Evolutionary conservation across 2,329 filamentous ascomycete species (phyloP).

Genomic region (Corynespora cassiicola): DNA sequence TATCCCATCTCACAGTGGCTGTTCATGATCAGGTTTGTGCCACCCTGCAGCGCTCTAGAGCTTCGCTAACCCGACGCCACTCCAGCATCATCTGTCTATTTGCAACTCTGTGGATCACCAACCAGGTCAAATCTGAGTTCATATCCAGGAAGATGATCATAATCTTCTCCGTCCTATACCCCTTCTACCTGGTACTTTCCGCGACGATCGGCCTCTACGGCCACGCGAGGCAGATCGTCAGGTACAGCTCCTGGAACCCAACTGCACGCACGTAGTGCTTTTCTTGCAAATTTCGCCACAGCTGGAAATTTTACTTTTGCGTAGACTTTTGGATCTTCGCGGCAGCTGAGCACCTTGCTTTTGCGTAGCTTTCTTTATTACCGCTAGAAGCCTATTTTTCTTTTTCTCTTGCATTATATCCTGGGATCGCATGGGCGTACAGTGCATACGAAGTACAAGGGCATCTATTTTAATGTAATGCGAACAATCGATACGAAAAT

Average conservation of each 20-base stretch:
- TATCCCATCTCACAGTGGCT: slow-evolving; percentile 58
- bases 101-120: slow-evolving; percentile 55
- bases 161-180: slow-evolving; percentile 52
- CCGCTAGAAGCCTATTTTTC: too few relatives aligned
- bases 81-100: slow-evolving; percentile 50
- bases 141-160: slow-evolving; percentile 49
- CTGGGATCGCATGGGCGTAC: neutral
- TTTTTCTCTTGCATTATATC: neutral
- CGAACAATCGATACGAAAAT: too few relatives aligned
- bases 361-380: too few relatives aligned
- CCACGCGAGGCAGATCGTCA: slow-evolving; percentile 54
- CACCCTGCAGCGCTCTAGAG: slow-evolving; percentile 7
- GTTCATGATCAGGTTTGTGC: slow-evolving; percentile 50
- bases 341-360: too few relatives aligned
- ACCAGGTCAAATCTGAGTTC: slow-evolving; percentile 55
- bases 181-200: slow-evolving; percentile 52
- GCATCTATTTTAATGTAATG: slow-evolving; percentile 2
- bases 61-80: slow-evolving; percentile 19
- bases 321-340: neutral
- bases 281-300: neutral
- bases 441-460: neutral
- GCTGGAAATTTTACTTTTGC: too few relatives aligned
- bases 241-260: slow-evolving; percentile 57
- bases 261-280: slow-evolving; percentile 44
- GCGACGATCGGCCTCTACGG: slow-evolving; percentile 56